A percentile compares a stretch with the other conserved stretches of the same genome.
phyloP scores from a whole-genome alignment of 169 alveolate genomes.

The Cryptosporidium meleagridis region DNA sequence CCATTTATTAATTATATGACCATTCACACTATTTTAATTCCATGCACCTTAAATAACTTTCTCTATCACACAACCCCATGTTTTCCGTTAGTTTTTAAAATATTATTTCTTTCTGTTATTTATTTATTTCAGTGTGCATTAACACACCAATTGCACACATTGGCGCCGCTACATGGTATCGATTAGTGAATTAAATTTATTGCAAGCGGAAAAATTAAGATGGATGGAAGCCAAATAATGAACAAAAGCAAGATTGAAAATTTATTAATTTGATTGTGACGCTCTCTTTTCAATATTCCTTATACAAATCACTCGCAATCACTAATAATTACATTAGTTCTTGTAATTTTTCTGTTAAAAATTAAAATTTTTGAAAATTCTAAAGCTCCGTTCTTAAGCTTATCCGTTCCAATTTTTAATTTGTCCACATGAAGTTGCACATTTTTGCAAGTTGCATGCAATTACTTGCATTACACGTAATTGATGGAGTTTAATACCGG shows the following conservation, averaged over 20 bases:
- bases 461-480: neutral
- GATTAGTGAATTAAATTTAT: neutral
- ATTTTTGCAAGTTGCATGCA: constrained; percentile 5
- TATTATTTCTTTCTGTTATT: neutral
- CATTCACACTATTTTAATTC: neutral
- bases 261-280: neutral
- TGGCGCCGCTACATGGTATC: constrained; percentile 12
- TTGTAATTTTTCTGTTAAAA: neutral
- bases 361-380: neutral
- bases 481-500: constrained; percentile 12
- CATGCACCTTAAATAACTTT: neutral
- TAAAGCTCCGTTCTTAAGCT: neutral
- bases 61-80: neutral
- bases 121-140: constrained; percentile 8
- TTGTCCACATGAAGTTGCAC: neutral
- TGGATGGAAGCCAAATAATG: neutral
- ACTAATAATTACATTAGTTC: neutral
- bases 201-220: neutral
- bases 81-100: neutral
- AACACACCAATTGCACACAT: constrained; percentile 7
- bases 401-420: neutral
- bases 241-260: no score
- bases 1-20: neutral
- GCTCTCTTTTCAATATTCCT: neutral
- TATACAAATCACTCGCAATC: neutral